Evolutionary conservation across 2,329 filamentous ascomycete genomes (phyloP), one percentile per base, ranked within the genome.

Genomic region (Fusarium sp.): DNA sequence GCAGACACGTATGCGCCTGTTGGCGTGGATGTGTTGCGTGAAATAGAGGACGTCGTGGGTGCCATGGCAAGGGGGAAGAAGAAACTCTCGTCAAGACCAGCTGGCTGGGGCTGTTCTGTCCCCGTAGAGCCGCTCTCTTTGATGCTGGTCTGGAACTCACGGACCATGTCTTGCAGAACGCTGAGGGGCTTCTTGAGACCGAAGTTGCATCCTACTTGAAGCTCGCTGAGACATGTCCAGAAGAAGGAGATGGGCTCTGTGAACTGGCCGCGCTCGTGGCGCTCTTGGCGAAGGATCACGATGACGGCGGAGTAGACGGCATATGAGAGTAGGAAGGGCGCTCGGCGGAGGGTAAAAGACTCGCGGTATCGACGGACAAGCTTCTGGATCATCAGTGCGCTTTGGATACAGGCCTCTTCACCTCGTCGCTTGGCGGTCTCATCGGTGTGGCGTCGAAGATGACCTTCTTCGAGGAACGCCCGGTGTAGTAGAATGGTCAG

Each of bases 401-500:
- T 80, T 74, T 63, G 72, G 46, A 73, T 76, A 28, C 71, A 76
- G 7, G 71, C 71, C 15, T 75, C 74, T 50, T 76, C 74, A 10
- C 73, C 71, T 2, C 59, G 61, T 10, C 70, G 67, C 53, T 75
- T 76, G n/a, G 67, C 62, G 14, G 41, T 48, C 26, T 72, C 69
- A 37, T 75, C 70, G 5, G 74, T 71, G 26, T 76, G 72, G n/a
- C 68, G 66, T 14, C 72, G 64, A 6, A 77, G 72, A 33, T 77
- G 75, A 33, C 75, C 75, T 28, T 76, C 71, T 28, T 77, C 77
- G 1, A 82, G 75, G 64, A 83, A 83, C 2, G 82, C 80, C 2
- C 81, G 79, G 56, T 83, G 80, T 11, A 83, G 76, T 1, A 84
- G 74, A 45, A 83, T 83, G 11, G 78, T 75, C 14, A 83, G 75